A percentile compares a stretch with the other conserved stretches of the same genome.
These are phyloP conservation scores for Wilcoxina mikolae DNA, from an alignment of 495 filamentous ascomycete species.

Conservation along the genomic window DNA sequence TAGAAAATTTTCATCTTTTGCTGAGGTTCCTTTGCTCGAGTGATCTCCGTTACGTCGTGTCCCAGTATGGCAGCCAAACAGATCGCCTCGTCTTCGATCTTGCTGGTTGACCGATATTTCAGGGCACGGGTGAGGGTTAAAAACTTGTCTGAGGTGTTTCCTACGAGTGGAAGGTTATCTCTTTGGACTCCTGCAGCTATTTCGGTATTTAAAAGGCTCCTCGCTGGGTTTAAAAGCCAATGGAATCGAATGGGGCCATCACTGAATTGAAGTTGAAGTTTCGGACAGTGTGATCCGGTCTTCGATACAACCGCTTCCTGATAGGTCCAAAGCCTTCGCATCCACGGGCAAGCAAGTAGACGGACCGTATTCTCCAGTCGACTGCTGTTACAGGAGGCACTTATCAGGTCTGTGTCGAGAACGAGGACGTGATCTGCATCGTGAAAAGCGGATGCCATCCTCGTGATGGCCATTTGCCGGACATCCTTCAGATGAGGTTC, in stretches of 20 bases:
- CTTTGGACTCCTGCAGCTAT: background rate
- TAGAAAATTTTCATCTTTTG: slow-evolving; percentile 7
- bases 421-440: slow-evolving; percentile 18
- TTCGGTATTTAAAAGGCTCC: background rate
- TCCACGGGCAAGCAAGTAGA: slow-evolving; percentile 3
- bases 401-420: slow-evolving; percentile 9
- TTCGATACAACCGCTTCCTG: slow-evolving; percentile 12
- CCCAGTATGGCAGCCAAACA: slow-evolving; percentile 10
- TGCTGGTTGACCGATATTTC: slow-evolving; percentile 8
- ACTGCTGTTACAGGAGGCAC: slow-evolving; percentile 1
- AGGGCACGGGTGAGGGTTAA: slow-evolving; percentile 2
- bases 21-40: background rate
- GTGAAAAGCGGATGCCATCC: slow-evolving; percentile 18
- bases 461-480: slow-evolving; percentile 11
- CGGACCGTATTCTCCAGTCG: slow-evolving; percentile 5
- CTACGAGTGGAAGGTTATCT: background rate
- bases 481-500: background rate
- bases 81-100: slow-evolving; percentile 11
- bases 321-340: slow-evolving; percentile 9
- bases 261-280: slow-evolving; percentile 10
- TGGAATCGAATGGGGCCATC: slow-evolving; percentile 8
- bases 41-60: slow-evolving; percentile 1
- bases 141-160: background rate
- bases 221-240: background rate
- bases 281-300: background rate